Evolutionary conservation across 1,284 basidiomycete species (phyloP).

Genomic region (Coniferiporia sulphurascens): DNA sequence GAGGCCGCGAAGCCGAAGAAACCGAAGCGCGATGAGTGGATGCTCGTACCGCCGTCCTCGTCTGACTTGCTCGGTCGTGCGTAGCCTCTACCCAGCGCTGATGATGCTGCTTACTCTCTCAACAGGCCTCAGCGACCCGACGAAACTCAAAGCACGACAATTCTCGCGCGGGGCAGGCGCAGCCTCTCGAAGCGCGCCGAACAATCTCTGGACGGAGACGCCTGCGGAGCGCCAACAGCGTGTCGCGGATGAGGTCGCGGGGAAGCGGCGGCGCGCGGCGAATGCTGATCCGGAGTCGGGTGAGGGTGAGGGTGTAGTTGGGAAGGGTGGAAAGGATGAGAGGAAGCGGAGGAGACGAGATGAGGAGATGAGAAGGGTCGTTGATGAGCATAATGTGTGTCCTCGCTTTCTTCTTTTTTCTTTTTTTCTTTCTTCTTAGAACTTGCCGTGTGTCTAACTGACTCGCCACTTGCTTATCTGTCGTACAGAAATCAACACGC

Average conservation of each 20-base stretch:
- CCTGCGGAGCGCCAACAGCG: conserved; percentile 83
- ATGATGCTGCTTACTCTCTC: neutral
- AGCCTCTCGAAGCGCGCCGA: conserved; percentile 40
- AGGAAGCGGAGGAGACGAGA: conserved; percentile 54
- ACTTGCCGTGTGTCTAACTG: neutral
- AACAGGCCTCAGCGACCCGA: conserved; percentile 57
- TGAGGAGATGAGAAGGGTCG: conserved; percentile 59
- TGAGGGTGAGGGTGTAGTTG: conserved; percentile 31
- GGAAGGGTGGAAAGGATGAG: no score
- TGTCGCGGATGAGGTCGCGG: conserved; percentile 80
- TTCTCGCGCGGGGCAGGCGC: conserved; percentile 64
- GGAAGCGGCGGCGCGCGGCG: conserved; percentile 70
- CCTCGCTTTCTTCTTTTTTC: conserved; percentile 18
- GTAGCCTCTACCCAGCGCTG: conserved; percentile 28
- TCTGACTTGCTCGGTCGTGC: conserved; percentile 71
- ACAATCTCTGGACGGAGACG: conserved; percentile 88
- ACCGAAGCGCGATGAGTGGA: conserved; percentile 86
- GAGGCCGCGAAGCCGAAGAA: conserved; percentile 71
- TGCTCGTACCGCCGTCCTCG: conserved; percentile 84
- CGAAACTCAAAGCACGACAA: conserved; percentile 66
- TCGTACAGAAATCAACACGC: conserved; percentile 59
- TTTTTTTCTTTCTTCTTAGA: conserved; percentile 1
- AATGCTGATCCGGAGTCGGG: conserved; percentile 48
- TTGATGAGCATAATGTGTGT: conserved; percentile 79
- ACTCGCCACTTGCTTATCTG: no score